A percentile compares a stretch with the other conserved stretches of the same genome.
Evolutionary conservation across 2,329 filamentous ascomycete species (phyloP).

Genomic region (Penicillium sumatraense): DNA sequence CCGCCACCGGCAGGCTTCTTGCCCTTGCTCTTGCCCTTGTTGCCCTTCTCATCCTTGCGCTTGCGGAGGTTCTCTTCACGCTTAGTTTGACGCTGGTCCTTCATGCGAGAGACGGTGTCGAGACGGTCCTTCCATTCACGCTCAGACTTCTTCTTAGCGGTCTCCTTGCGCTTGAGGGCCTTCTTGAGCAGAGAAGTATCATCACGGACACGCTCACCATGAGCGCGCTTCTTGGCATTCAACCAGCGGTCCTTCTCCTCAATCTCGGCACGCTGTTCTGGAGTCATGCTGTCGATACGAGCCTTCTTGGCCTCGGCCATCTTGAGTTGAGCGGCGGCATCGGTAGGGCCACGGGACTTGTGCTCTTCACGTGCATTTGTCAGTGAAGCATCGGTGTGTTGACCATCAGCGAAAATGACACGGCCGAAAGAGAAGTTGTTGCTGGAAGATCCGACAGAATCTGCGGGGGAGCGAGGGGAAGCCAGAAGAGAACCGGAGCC

Average conservation of each 20-base stretch:
- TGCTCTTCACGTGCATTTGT: conserved; percentile 65
- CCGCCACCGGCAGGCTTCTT: conserved; percentile 46
- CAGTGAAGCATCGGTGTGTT: conserved; percentile 74
- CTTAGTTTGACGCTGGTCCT: conserved; percentile 81
- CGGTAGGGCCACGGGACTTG: conserved; percentile 81
- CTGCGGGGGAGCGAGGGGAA: conserved; percentile 57
- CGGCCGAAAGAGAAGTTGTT: conserved; percentile 88
- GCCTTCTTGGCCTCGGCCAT: conserved; percentile 85
- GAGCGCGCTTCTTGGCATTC: conserved; percentile 82
- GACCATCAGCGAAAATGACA: conserved; percentile 87
- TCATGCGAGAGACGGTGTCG: conserved; percentile 73
- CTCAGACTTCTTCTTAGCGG: conserved; percentile 86
- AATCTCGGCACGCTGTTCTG: conserved; percentile 80
- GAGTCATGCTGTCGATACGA: conserved; percentile 74
- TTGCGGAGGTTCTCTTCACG: conserved; percentile 77
- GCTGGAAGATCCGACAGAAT: conserved; percentile 44
- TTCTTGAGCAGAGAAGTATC: conserved; percentile 89
- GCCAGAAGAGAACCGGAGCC: conserved; percentile 63
- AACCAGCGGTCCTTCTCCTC: conserved; percentile 95
- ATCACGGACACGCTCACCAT: conserved; percentile 87
- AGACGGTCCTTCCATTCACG: conserved; percentile 80
- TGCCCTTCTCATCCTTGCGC: conserved; percentile 74
- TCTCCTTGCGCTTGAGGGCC: conserved; percentile 90
- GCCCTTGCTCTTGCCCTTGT: conserved; percentile 48
- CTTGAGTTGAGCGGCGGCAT: conserved; percentile 83